Percentiles rank a stretch among this genome's conserved stretches.
Conservation (phyloP, 2,329 filamentous ascomycete genomes). For the Aspergillus tamarii region DNA sequence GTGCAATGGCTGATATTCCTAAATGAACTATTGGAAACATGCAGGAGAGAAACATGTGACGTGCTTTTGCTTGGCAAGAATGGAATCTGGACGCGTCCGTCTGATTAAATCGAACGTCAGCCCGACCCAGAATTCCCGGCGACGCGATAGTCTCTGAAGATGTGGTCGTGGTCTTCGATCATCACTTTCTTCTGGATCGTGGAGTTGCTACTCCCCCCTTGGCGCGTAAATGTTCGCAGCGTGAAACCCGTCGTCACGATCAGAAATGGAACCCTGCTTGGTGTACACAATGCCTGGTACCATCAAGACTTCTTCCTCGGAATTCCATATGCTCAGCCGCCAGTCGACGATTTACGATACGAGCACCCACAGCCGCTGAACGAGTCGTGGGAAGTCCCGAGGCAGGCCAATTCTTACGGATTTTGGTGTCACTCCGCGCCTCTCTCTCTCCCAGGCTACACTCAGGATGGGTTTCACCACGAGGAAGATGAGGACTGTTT, state of each 20-base stretch:
- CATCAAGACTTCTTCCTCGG: constrained; percentile 26
- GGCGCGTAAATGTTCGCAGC: not conserved
- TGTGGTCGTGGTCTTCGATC: not conserved
- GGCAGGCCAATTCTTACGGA: constrained; percentile 13
- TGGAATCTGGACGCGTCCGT: not conserved
- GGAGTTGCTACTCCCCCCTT: not conserved
- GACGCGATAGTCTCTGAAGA: not conserved
- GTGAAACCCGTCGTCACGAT: not conserved
- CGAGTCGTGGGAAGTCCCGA: constrained; percentile 7
- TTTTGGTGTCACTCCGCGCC: constrained; percentile 6
- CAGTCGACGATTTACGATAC: constrained; percentile 13
- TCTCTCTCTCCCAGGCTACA: constrained; percentile 9
- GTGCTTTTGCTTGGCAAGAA: not conserved
- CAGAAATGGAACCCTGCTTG: constrained; percentile 19
- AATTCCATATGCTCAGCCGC: constrained; percentile 22
- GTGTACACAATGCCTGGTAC: constrained; percentile 13
- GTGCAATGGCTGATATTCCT: not conserved
- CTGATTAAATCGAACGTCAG: not conserved
- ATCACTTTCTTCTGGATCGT: not conserved
- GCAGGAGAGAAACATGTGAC: not conserved
- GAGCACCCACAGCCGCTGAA: constrained; percentile 15
- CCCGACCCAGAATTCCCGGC: not conserved
- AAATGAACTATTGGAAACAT: not conserved
- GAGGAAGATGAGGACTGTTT: constrained; percentile 26
- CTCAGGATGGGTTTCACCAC: constrained; percentile 5